Evolutionary conservation across 257 asterid genomes (phyloP).

Genomic region (Solanum acaule): DNA sequence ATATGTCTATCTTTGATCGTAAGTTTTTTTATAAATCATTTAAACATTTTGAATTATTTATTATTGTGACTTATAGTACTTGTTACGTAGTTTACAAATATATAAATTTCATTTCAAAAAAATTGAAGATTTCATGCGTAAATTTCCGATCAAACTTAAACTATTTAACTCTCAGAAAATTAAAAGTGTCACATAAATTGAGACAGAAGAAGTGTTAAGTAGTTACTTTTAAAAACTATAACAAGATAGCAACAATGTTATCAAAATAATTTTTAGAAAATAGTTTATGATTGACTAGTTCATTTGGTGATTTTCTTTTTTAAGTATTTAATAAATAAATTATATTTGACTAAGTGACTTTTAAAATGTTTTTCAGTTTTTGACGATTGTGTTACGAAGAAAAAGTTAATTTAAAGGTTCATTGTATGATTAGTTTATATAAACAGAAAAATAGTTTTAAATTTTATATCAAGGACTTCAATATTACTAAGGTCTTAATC

Average conservation of each 20-base stretch:
- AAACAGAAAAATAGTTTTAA: too few species aligned
- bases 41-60: too few species aligned
- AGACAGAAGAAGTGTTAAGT: too few species aligned
- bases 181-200: too few species aligned
- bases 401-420: not conserved
- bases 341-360: not conserved
- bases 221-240: not conserved
- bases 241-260: not conserved
- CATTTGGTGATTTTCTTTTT: not conserved
- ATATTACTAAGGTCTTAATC: not conserved
- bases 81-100: too few species aligned
- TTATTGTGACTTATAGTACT: too few species aligned
- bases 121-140: too few species aligned
- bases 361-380: not conserved
- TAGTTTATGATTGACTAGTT: not conserved
- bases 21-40: too few species aligned
- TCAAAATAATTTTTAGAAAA: not conserved
- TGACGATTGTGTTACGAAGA: not conserved
- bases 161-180: rapidly evolving
- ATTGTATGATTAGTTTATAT: too few species aligned
- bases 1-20: not conserved
- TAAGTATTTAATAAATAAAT: too few species aligned
- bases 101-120: too few species aligned
- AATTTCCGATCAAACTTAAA: not conserved
- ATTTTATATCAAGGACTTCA: too few species aligned